Conservation (phyloP, 2,329 filamentous ascomycete genomes). For the Zopfia rhizophila region DNA sequence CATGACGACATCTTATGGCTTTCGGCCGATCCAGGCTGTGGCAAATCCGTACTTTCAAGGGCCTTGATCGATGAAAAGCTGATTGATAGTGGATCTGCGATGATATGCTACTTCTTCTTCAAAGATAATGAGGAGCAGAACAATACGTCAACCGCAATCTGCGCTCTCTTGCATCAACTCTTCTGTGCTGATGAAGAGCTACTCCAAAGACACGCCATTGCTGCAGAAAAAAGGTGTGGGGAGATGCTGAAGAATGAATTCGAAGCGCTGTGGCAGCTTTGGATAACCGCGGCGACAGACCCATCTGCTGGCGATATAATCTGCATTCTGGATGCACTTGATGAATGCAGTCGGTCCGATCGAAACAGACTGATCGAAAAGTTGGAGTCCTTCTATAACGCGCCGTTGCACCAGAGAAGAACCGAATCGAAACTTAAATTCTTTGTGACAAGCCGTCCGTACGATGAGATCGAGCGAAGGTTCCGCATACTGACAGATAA, state of each 20-base stretch:
- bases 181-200: constrained; percentile 5
- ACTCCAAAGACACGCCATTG: constrained; percentile 2
- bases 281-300: constrained; percentile 6
- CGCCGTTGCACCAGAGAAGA: no score
- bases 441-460: constrained; percentile 47
- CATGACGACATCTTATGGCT: constrained; percentile 36
- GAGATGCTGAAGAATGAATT: neutral
- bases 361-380: constrained; percentile 19
- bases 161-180: constrained; percentile 17
- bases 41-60: constrained; percentile 37
- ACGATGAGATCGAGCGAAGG: constrained; percentile 27
- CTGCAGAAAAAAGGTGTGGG: constrained; percentile 28
- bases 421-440: constrained; percentile 39
- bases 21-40: constrained; percentile 41
- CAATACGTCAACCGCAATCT: constrained; percentile 9
- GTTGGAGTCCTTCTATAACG: constrained; percentile 14
- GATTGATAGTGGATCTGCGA: neutral
- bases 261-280: constrained; percentile 14
- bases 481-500: constrained; percentile 23
- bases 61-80: constrained; percentile 23
- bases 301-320: constrained; percentile 23
- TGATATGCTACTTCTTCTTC: constrained; percentile 26
- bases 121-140: constrained; percentile 19
- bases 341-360: constrained; percentile 38
- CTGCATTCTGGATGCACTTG: constrained; percentile 46